Evolutionary conservation across 768 basidiomycete genomes (phyloP).

Genomic region (Boletus rufocinnamomeus): DNA sequence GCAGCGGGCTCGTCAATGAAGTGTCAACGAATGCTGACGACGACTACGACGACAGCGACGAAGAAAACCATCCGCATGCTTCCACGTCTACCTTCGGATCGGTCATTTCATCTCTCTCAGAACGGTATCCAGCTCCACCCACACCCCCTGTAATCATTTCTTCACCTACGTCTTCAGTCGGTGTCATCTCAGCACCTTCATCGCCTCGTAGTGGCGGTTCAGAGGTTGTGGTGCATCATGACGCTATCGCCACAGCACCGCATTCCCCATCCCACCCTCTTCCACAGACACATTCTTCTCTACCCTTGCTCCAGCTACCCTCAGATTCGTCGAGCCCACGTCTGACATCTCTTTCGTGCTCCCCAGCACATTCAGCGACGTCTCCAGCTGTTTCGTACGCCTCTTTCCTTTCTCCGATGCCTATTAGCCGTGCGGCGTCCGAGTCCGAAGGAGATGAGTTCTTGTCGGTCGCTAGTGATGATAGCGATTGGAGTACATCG

Average conservation of each 20-base stretch:
- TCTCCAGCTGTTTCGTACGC: conserved; percentile 25
- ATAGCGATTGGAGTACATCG: conserved; percentile 17
- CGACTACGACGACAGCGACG: conserved; percentile 1
- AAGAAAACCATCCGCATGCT: conserved; percentile 1
- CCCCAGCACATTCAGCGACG: not conserved
- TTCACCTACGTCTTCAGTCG: conserved; percentile 27
- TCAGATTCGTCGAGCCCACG: not conserved
- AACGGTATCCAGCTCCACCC: conserved; percentile 33
- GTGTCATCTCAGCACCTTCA: conserved; percentile 25
- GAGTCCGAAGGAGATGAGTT: conserved; percentile 31
- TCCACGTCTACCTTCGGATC: conserved; percentile 9
- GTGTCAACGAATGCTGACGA: not conserved
- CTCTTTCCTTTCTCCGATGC: conserved; percentile 30
- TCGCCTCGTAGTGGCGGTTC: conserved; percentile 23
- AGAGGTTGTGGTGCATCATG: conserved; percentile 14
- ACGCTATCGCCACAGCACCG: not conserved
- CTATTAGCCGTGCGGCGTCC: conserved; percentile 19
- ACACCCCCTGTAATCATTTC: conserved; percentile 33
- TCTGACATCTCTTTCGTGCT: conserved; percentile 7
- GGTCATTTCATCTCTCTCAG: conserved; percentile 30
- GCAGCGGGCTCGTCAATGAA: conserved; percentile 25
- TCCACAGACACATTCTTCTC: not conserved
- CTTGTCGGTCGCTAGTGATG: conserved; percentile 24
- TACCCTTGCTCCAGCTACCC: conserved; percentile 21
- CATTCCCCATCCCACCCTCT: not conserved